Evolutionary conservation across 495 filamentous ascomycete species (phyloP), one percentile per base, ranked within the genome.

Genomic region (Pyrenopolyporus hunteri): DNA sequence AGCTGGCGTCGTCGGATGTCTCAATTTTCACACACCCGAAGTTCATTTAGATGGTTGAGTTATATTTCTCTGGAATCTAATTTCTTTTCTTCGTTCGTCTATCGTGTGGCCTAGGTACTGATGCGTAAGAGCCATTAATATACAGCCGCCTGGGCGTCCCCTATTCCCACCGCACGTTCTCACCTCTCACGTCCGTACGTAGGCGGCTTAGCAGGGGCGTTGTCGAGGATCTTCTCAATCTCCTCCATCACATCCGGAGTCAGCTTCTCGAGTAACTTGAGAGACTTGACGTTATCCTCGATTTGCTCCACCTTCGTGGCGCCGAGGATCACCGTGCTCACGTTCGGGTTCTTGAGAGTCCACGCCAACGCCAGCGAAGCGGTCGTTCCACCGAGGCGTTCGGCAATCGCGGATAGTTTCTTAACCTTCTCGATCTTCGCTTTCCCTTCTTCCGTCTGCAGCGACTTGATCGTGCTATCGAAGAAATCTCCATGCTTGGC

Each of bases 261-360:
- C 59, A 91, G 66, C 71, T 83, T 85, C 5, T 85, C 79, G n/a
- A 85, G 52, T 13, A 91, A 49, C 16, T 81, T 80, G 43, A 93
- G 63, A 48, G 85, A 83, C 70, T 82, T 81, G 29, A 91, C 73
- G 52, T 87, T 89, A 51, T 91, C 85, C 13, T 76, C 70, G 20
- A 93, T 77, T 74, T 93, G 89, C 75, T 91, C 86, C 4, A 83
- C 75, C 67, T 82, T 80, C 29, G 83, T 87, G 2, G 89, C 90
- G 19, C 90, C 90, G 8, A 86, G 85, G 65, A 93, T 92, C 32
- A 87, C 87, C 1, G 82, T 84, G 40, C 81, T 85, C 43, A 93
- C 83, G 52, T 90, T 85, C n/a, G 81, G 79, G 70, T 93, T 93
- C 78, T 86, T 89, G 43, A 90, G 70, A 46, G 84, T 80, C 89